Evolutionary conservation across 352 stramenopile species (phyloP).

Genomic region (Phytophthora palmivora): DNA sequence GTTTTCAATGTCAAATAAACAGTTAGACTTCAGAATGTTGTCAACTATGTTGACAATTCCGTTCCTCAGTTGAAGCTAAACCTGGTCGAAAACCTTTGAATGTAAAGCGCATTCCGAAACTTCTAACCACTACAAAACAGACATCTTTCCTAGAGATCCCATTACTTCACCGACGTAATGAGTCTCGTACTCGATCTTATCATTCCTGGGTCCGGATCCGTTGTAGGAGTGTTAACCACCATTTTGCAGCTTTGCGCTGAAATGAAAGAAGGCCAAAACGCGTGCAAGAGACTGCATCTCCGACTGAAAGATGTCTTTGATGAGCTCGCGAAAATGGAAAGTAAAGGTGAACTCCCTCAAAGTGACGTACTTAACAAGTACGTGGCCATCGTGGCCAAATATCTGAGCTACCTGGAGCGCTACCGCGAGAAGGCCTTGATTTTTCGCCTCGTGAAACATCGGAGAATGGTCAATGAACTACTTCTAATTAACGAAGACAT

Average conservation of each 20-base stretch:
- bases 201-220: conserved; percentile 9
- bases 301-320: conserved; percentile 10
- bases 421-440: conserved; percentile 5
- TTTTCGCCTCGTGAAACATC: conserved; percentile 3
- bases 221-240: conserved; percentile 5
- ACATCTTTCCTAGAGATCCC: too few species aligned
- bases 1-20: too few species aligned
- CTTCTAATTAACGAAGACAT: conserved; percentile 25
- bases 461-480: conserved; percentile 18
- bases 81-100: too few species aligned
- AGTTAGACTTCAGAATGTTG: too few species aligned
- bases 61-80: too few species aligned
- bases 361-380: conserved; percentile 10
- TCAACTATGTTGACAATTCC: too few species aligned
- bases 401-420: conserved; percentile 3
- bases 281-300: background rate
- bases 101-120: too few species aligned
- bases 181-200: too few species aligned
- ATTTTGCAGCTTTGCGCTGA: conserved; percentile 13
- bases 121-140: too few species aligned
- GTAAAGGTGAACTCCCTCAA: conserved; percentile 2
- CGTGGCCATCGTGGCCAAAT: conserved; percentile 1
- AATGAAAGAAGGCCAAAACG: conserved; percentile 24
- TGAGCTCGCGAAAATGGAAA: conserved; percentile 14
- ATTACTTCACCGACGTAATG: too few species aligned